Percentiles rank a stretch among this genome's conserved stretches.
These are phyloP conservation scores for Litsea cubeba DNA, from an alignment of 164 flowering plant genomes.

Conservation along the genomic window DNA sequence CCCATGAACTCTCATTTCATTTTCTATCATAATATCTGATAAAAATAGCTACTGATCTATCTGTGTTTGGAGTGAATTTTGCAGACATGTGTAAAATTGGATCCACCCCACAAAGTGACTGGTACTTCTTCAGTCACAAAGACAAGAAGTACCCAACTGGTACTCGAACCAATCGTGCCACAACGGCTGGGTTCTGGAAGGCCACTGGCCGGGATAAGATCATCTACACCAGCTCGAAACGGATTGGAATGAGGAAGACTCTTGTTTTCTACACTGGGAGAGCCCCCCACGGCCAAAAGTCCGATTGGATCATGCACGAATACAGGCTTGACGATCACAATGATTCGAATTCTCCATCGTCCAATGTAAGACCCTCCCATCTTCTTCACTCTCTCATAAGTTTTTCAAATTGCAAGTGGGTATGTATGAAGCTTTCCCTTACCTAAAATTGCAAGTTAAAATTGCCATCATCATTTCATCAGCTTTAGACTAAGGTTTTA, in stretches of 20 bases:
- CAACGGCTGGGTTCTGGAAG: constrained; percentile 92
- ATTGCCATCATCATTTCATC: no score
- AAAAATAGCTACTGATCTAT: not conserved
- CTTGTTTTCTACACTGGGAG: constrained; percentile 84
- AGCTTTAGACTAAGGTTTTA: no score
- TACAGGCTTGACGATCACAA: constrained; percentile 69
- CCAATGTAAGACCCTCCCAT: constrained; percentile 28
- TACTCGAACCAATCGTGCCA: constrained; percentile 84
- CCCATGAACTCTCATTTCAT: no score
- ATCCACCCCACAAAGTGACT: constrained; percentile 82
- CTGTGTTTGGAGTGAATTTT: not conserved
- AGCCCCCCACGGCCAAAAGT: constrained; percentile 91
- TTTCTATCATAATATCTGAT: not conserved
- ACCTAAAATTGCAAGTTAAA: no score
- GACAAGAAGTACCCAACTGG: constrained; percentile 93
- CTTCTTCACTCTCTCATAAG: not conserved
- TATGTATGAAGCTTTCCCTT: not conserved
- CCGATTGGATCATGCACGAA: constrained; percentile 98
- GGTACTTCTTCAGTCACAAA: constrained; percentile 97
- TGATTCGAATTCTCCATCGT: constrained; percentile 15
- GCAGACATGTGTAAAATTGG: constrained; percentile 86
- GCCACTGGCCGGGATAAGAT: constrained; percentile 95
- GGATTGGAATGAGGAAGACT: constrained; percentile 91
- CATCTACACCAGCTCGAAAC: constrained; percentile 50
- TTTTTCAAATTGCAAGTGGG: no score